phyloP scores from a whole-genome alignment of 2,329 filamentous ascomycete genomes.

The Xylaria sp. region DNA sequence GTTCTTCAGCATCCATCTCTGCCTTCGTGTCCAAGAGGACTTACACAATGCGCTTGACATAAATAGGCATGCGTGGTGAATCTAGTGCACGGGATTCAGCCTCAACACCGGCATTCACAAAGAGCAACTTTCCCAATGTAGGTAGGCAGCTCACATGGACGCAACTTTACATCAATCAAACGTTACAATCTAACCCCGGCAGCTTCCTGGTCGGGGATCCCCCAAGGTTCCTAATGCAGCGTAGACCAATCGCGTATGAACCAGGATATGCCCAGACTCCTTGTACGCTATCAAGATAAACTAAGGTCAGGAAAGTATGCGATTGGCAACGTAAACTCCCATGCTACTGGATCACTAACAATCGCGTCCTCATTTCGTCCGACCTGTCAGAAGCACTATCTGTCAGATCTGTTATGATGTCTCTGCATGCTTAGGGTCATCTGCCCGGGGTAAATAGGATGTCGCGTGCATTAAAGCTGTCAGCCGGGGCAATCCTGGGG shows the following conservation, averaged over 20 bases:
- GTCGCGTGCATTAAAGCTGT: not conserved
- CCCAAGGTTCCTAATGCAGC: conserved; percentile 3
- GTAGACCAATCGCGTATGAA: conserved; percentile 19
- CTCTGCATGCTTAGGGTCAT: not conserved
- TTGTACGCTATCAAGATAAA: not conserved
- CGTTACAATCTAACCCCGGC: conserved; percentile 35
- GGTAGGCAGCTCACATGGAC: conserved; percentile 20
- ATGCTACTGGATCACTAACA: conserved; percentile 20
- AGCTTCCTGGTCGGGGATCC: conserved; percentile 12
- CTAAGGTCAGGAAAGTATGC: conserved; percentile 10
- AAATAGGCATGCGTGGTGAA: not conserved
- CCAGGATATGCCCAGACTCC: conserved; percentile 6
- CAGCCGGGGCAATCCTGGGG: not conserved
- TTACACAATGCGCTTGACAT: not conserved
- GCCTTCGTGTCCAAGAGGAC: not conserved
- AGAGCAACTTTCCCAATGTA: conserved; percentile 25
- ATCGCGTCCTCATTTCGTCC: not conserved
- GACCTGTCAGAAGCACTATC: not conserved
- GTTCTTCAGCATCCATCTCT: no score
- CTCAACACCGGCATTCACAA: conserved; percentile 7
- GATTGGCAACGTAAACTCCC: conserved; percentile 26
- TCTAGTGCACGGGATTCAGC: conserved; percentile 9
- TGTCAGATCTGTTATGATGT: conserved; percentile 8
- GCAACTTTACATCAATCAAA: conserved; percentile 34
- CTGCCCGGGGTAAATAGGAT: not conserved